These are phyloP conservation scores for Sclerotiophoma versabilis DNA, from an alignment of 2,329 filamentous ascomycete genomes.

Conservation along the genomic window DNA sequence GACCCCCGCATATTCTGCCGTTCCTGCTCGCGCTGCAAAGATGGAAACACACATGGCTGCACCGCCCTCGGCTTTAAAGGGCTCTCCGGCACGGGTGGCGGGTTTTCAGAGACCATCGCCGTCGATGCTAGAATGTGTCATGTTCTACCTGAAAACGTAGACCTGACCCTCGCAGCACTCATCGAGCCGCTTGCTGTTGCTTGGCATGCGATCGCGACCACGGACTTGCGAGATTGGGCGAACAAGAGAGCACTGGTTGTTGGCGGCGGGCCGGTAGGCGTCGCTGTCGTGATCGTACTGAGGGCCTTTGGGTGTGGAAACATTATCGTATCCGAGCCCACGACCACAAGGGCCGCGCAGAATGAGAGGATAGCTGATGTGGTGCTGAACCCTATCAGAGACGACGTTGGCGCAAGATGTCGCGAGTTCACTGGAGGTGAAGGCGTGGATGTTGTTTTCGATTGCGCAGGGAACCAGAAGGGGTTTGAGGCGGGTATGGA, in stretches of 20 bases:
- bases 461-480: slow-evolving; percentile 44
- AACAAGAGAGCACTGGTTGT: slow-evolving; percentile 30
- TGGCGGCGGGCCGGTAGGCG: slow-evolving; percentile 40
- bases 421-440: slow-evolving; percentile 36
- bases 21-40: slow-evolving; percentile 29
- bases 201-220: slow-evolving; percentile 36
- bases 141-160: slow-evolving; percentile 30
- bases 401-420: slow-evolving; percentile 39
- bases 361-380: slow-evolving; percentile 34
- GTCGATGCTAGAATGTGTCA: slow-evolving; percentile 34
- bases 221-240: slow-evolving; percentile 18
- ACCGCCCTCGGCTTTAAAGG: slow-evolving; percentile 35
- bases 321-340: slow-evolving; percentile 40
- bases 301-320: slow-evolving; percentile 27
- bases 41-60: slow-evolving; percentile 31
- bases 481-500: slow-evolving; percentile 42
- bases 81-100: slow-evolving; percentile 34
- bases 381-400: slow-evolving; percentile 35
- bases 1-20: slow-evolving; percentile 41
- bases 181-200: slow-evolving; percentile 43
- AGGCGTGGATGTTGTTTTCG: slow-evolving; percentile 45
- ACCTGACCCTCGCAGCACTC: slow-evolving; percentile 34
- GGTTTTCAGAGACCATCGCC: slow-evolving; percentile 34
- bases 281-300: slow-evolving; percentile 31
- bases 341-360: slow-evolving; percentile 26